phyloP scores from a whole-genome alignment of 2,329 filamentous ascomycete genomes.

The Phyllosticta citriasiana region DNA sequence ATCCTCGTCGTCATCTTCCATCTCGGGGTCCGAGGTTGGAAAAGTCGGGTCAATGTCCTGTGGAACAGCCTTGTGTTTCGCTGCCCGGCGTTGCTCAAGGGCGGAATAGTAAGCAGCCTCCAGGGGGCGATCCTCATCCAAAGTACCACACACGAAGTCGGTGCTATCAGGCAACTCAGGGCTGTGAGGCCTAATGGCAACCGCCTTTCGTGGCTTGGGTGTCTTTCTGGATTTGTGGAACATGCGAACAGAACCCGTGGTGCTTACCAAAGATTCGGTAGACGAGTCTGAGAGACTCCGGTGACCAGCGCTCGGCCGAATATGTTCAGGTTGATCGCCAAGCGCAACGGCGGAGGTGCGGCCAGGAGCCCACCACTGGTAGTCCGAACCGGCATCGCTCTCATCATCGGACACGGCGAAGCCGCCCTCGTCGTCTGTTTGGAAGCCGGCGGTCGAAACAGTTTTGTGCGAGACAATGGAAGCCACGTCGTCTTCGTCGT shows the following conservation, averaged over 20 bases:
- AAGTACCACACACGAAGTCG: constrained; percentile 96
- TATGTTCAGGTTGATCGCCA: constrained; percentile 39
- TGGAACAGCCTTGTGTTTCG: constrained; percentile 8
- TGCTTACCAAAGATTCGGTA: constrained; percentile 40
- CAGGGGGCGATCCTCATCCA: constrained; percentile 90
- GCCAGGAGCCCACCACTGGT: constrained; percentile 53
- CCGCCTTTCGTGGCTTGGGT: constrained; percentile 38
- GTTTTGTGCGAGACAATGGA: constrained; percentile 22
- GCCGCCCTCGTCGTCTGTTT: constrained; percentile 68
- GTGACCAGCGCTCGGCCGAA: constrained; percentile 33
- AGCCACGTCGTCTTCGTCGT: constrained; percentile 35
- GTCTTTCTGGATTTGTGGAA: constrained; percentile 21
- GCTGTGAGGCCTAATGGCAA: constrained; percentile 55
- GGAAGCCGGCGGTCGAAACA: constrained; percentile 56
- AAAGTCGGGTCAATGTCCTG: constrained; percentile 79
- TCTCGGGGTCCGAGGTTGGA: constrained; percentile 84
- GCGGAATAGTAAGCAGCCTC: constrained; percentile 87
- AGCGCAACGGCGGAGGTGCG: constrained; percentile 44
- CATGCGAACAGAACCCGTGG: constrained; percentile 12
- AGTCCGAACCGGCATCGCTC: constrained; percentile 54
- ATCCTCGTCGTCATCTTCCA: constrained; percentile 60
- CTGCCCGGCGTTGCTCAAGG: constrained; percentile 60
- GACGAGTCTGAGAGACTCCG: constrained; percentile 45
- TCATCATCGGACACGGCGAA: constrained; percentile 62
- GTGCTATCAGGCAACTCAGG: constrained; percentile 92